Conservation (phyloP, 495 filamentous ascomycete genomes). For the Penicillium odoratum region DNA sequence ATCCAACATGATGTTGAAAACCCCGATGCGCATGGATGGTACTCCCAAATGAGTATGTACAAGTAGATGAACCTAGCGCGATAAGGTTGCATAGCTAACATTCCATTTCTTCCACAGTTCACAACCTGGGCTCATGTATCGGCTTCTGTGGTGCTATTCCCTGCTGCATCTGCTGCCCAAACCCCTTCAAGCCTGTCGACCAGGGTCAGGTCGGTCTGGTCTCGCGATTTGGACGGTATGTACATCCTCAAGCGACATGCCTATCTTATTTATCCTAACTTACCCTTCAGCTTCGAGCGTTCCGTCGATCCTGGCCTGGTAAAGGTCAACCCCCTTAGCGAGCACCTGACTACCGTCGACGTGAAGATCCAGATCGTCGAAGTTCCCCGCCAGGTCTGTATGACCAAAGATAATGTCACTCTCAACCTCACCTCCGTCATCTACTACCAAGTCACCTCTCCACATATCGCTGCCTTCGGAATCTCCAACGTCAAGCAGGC, state of each 20-base stretch:
- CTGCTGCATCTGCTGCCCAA: slow-evolving; percentile 90
- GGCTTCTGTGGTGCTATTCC: slow-evolving; percentile 86
- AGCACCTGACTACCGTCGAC: slow-evolving; percentile 86
- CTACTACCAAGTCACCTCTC: slow-evolving; percentile 96
- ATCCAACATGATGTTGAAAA: slow-evolving; percentile 68
- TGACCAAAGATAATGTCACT: slow-evolving; percentile 99
- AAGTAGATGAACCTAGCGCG: no score
- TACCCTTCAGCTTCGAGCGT: slow-evolving; percentile 68
- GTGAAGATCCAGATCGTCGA: slow-evolving; percentile 99
- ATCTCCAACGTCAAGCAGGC: slow-evolving; percentile 93
- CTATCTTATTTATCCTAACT: background rate
- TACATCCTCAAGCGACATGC: slow-evolving; percentile 5
- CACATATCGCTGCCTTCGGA: slow-evolving; percentile 96
- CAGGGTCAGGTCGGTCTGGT: slow-evolving; percentile 95
- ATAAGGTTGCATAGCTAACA: slow-evolving; percentile 2
- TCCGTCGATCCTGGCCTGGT: slow-evolving; percentile 96
- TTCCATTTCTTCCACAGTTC: slow-evolving; percentile 52
- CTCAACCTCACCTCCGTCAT: slow-evolving; percentile 94
- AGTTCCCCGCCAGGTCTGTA: slow-evolving; percentile 94
- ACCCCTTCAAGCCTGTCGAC: slow-evolving; percentile 91
- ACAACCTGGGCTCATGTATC: slow-evolving; percentile 70
- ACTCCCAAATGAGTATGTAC: slow-evolving; percentile 76
- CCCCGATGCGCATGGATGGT: slow-evolving; percentile 80
- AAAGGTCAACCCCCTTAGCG: slow-evolving; percentile 96
- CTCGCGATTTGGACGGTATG: slow-evolving; percentile 83